A percentile compares a stretch with the other conserved stretches of the same genome.
These are phyloP conservation scores for Phytophthora podocarpi DNA, from an alignment of 352 stramenopile genomes.

Conservation along the genomic window DNA sequence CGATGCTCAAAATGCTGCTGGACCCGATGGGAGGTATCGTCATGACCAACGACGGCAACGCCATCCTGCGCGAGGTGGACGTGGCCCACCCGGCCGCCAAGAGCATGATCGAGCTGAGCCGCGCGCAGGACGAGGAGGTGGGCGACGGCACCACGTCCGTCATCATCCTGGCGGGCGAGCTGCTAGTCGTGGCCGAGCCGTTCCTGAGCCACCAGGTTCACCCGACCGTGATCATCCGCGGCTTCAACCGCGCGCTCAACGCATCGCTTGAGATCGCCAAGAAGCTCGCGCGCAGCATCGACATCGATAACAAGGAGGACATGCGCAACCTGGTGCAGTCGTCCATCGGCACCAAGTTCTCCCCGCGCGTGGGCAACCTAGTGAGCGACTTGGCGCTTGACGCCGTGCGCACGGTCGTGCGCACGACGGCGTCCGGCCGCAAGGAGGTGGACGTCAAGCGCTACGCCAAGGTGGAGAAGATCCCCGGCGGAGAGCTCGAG, in stretches of 20 bases:
- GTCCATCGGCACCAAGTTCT: conserved; percentile 99
- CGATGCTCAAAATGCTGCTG: conserved; percentile 99
- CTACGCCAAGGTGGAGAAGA: conserved; percentile 99
- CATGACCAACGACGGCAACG: conserved; percentile 99
- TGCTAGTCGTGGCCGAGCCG: conserved; percentile 96
- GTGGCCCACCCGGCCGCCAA: conserved; percentile 98
- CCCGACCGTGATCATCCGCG: conserved; percentile 97
- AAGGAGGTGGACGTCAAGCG: conserved; percentile 99
- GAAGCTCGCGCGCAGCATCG: conserved; percentile 91
- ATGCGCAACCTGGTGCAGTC: conserved; percentile 97
- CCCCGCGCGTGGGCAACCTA: conserved; percentile 94
- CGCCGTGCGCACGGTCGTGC: conserved; percentile 95
- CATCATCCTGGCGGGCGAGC: conserved; percentile 99
- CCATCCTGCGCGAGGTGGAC: conserved; percentile 98
- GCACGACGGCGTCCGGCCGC: conserved; percentile 79
- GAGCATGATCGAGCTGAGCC: conserved; percentile 99
- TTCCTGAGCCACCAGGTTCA: conserved; percentile 98
- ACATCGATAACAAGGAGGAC: conserved; percentile 94
- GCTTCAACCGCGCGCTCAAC: conserved; percentile 91
- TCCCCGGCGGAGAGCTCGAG: conserved; percentile 95
- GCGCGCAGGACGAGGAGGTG: conserved; percentile 99
- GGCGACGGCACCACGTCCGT: conserved; percentile 99
- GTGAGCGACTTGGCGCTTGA: conserved; percentile 98
- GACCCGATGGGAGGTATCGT: conserved; percentile 99
- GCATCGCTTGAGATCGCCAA: conserved; percentile 94